Base-by-base conservation (phyloP, 306 rosid species). In the Ammopiptanthus mongolicus region DNA sequence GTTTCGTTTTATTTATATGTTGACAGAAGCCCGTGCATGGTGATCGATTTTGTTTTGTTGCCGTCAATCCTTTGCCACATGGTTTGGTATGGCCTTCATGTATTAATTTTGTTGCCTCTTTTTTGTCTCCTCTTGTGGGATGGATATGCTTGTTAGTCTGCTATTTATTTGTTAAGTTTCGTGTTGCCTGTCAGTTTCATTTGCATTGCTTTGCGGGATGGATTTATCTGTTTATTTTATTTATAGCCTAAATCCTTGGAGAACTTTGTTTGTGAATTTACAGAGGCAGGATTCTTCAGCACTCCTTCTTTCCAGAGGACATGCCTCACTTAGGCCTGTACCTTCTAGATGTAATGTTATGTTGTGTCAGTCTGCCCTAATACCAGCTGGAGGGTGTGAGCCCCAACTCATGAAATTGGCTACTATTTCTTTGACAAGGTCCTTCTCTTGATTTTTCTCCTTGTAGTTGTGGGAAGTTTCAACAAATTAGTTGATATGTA, bases 351-450 rank as follows among this genome's bases (percentile, higher is more conserved):
- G 81, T 78, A 87, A 84, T 19, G 81, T 71, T 80, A 74, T 85
- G 66, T 34, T 80, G 53, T 91, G 98, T 60, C 85, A 80, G 36
- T 87, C 91, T 71, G 80, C 82, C 44, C 81, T 93, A 51, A 51
- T 82, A 68, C 86, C 96, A 19, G 85, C 88, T 21, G 97, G 93
- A 80, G 90, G 91, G 80, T 81, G 76, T 69, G 97, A 77, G 69
- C 61, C 78, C 28, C 83, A 89, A 22, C 68, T 81, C 69, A 18
- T 89, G 81, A 93, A 87, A 77, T 78, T 87, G 73, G 88, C 96
- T 42, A 42, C 93, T 72, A 56, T 83, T 51, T 84, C 91, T 77
- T 83, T 93, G 65, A 67, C 88, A 74, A 91, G 97, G 98, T 93
- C 50, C 5, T 13, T 14, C 72, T 34, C 29, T 63, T 59, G 52